Conservation (phyloP, 1,284 basidiomycete species). For the Puccinia horiana region DNA sequence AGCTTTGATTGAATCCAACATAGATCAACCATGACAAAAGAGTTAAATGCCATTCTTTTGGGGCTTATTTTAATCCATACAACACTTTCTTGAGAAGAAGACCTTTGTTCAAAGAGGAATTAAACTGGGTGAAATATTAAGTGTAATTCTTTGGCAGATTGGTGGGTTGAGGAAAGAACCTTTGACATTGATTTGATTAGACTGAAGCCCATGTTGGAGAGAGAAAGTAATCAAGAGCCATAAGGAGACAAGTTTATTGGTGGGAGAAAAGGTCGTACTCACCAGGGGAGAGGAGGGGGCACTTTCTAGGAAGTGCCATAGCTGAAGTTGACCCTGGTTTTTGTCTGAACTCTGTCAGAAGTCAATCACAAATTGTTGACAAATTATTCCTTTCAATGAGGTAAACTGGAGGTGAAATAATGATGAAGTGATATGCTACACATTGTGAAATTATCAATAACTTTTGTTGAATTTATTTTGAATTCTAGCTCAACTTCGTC, state of each 20-base stretch:
- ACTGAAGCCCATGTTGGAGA: neutral
- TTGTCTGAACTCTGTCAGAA: too few relatives aligned
- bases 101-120: neutral
- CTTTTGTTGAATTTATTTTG: too few relatives aligned
- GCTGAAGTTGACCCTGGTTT: too few relatives aligned
- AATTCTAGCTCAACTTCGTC: too few relatives aligned
- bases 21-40: neutral
- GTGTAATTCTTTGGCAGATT: neutral
- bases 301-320: too few relatives aligned
- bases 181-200: constrained; percentile 29
- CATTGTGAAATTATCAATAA: too few relatives aligned
- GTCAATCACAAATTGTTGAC: too few relatives aligned
- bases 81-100: neutral
- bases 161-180: constrained; percentile 15
- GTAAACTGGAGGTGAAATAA: too few relatives aligned
- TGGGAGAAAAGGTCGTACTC: neutral
- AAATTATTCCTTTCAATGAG: too few relatives aligned
- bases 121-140: neutral
- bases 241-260: neutral
- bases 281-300: too few relatives aligned
- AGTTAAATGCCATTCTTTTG: constrained; percentile 7
- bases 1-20: constrained; percentile 21
- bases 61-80: constrained; percentile 11
- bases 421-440: too few relatives aligned
- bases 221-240: neutral